Evolutionary conservation across 2,329 filamentous ascomycete species (phyloP).

Genomic region (Apiospora aurea): DNA sequence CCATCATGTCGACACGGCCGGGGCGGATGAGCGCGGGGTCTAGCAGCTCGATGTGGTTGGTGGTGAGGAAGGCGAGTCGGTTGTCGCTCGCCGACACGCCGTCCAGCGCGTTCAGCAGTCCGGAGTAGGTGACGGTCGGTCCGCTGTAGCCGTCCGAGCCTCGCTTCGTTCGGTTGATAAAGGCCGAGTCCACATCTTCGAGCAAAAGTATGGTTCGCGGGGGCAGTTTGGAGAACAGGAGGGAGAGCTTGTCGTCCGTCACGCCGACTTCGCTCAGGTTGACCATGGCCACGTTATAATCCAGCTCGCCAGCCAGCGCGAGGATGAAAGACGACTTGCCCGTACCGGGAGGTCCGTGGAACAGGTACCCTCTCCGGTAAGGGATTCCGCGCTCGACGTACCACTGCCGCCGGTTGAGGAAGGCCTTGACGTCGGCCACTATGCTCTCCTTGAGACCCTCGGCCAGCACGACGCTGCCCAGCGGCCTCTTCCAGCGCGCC

Average conservation of each 20-base stretch:
- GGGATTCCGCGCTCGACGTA: constrained; percentile 95
- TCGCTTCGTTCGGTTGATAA: constrained; percentile 78
- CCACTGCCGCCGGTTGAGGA: constrained; percentile 81
- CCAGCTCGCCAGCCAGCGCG: constrained; percentile 88
- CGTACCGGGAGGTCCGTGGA: constrained; percentile 88
- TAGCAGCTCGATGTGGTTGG: constrained; percentile 89
- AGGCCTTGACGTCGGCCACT: constrained; percentile 82
- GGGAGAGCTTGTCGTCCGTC: constrained; percentile 88
- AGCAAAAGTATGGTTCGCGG: constrained; percentile 82
- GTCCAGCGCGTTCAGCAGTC: constrained; percentile 83
- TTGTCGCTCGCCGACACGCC: constrained; percentile 96
- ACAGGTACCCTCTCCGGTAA: constrained; percentile 86
- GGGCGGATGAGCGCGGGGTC: constrained; percentile 90
- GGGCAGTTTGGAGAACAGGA: constrained; percentile 84
- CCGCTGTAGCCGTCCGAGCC: constrained; percentile 86
- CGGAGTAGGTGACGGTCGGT: constrained; percentile 92
- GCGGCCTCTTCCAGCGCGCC: constrained; percentile 82
- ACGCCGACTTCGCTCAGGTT: constrained; percentile 90
- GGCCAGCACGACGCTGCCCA: constrained; percentile 87
- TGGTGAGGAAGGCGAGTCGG: constrained; percentile 91
- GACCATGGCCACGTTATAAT: constrained; percentile 91
- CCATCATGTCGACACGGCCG: constrained; percentile 91
- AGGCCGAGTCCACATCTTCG: constrained; percentile 92
- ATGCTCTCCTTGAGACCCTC: constrained; percentile 87
- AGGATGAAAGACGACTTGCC: constrained; percentile 98